These are phyloP conservation scores for Starmerella bacillaris DNA, from an alignment of 805 yeast genomes.

Conservation along the genomic window DNA sequence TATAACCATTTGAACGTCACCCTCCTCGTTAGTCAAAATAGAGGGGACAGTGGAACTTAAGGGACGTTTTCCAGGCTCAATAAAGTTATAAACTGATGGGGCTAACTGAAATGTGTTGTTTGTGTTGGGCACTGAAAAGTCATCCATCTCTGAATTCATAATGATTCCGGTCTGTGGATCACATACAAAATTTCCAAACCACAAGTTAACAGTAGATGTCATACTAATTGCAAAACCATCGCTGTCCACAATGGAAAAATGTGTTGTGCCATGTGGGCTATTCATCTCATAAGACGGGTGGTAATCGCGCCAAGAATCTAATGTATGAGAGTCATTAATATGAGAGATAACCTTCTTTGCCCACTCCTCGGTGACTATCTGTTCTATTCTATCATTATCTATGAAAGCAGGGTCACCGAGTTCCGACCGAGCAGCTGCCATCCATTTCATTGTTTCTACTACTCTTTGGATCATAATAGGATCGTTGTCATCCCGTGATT, in stretches of 20 bases:
- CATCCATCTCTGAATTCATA: slow-evolving; percentile 86
- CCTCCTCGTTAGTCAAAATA: slow-evolving; percentile 29
- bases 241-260: slow-evolving; percentile 60
- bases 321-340: slow-evolving; percentile 41
- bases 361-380: slow-evolving; percentile 41
- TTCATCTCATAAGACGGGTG: slow-evolving; percentile 59
- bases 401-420: slow-evolving; percentile 46
- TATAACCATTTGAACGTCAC: slow-evolving; percentile 38
- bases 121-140: slow-evolving; percentile 55
- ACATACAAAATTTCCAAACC: slow-evolving; percentile 68
- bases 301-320: slow-evolving; percentile 47
- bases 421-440: slow-evolving; percentile 69
- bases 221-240: slow-evolving; percentile 63
- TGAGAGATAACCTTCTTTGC: slow-evolving; percentile 30
- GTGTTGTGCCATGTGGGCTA: slow-evolving; percentile 84
- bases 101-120: slow-evolving; percentile 62
- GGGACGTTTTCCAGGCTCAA: slow-evolving; percentile 64
- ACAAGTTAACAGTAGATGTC: slow-evolving; percentile 74
- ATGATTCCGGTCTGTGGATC: slow-evolving; percentile 71
- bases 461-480: slow-evolving; percentile 43
- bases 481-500: slow-evolving; percentile 23
- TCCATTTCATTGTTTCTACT: slow-evolving; percentile 85
- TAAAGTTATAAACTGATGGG: slow-evolving; percentile 66
- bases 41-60: slow-evolving; percentile 70
- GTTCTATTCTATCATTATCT: slow-evolving; percentile 25